These are phyloP conservation scores for Neurospora discreta DNA, from an alignment of 495 filamentous ascomycete genomes.

Conservation along the genomic window DNA sequence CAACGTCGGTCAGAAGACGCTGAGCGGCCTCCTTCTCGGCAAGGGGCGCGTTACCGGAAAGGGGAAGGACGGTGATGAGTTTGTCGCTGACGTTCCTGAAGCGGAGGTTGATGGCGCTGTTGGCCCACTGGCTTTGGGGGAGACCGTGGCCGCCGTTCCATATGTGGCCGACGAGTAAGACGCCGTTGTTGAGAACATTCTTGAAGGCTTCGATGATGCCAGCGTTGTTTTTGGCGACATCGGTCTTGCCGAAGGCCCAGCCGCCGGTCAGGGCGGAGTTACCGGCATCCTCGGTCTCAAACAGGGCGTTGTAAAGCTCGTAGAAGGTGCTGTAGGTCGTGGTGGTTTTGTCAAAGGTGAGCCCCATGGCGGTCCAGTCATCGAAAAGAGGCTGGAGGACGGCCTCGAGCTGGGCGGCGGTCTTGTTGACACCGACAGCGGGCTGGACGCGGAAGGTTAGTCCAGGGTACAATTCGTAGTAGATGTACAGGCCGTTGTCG, in stretches of 20 bases:
- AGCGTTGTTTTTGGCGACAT: conserved; percentile 30
- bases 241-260: conserved; percentile 31
- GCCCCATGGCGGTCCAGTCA: conserved; percentile 26
- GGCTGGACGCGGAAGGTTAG: conserved; percentile 28
- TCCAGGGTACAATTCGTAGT: conserved; percentile 31
- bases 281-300: conserved; percentile 34
- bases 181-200: conserved; percentile 21
- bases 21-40: conserved; percentile 28
- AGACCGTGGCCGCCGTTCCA: conserved; percentile 34
- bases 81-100: conserved; percentile 39
- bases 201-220: conserved; percentile 31
- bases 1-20: conserved; percentile 27
- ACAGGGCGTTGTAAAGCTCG: conserved; percentile 36
- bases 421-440: conserved; percentile 34
- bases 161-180: conserved; percentile 39
- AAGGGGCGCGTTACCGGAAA: conserved; percentile 22
- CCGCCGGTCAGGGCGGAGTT: conserved; percentile 34
- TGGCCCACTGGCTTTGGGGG: conserved; percentile 17
- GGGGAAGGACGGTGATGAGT: conserved; percentile 31
- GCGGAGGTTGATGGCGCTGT: conserved; percentile 27
- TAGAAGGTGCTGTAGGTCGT: conserved; percentile 32
- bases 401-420: conserved; percentile 24
- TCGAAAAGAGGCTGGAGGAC: conserved; percentile 35
- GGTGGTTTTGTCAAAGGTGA: conserved; percentile 22
- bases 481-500: conserved; percentile 35